Percentiles rank a stretch among this genome's conserved stretches.
phyloP scores from a whole-genome alignment of 495 filamentous ascomycete species.

The Talaromyces ruber region DNA sequence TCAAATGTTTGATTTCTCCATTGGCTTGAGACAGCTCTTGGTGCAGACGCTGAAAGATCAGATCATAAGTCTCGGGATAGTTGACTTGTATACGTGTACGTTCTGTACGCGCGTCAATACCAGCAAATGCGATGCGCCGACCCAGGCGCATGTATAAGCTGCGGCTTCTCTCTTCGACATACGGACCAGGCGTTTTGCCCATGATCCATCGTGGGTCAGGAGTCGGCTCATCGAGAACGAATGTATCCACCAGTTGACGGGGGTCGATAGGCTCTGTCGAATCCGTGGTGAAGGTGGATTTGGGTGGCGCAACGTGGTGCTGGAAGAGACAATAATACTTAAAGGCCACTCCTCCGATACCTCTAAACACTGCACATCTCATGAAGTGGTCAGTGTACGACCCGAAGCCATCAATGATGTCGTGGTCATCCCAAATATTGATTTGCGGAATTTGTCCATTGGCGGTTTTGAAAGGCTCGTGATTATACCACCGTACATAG shows the following conservation, averaged over 20 bases:
- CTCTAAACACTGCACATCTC: constrained; percentile 82
- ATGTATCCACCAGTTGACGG: constrained; percentile 58
- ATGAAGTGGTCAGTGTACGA: constrained; percentile 92
- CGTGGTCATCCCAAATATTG: constrained; percentile 93
- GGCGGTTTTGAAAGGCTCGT: constrained; percentile 71
- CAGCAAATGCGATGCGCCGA: constrained; percentile 72
- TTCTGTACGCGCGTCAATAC: constrained; percentile 86
- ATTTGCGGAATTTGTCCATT: constrained; percentile 86
- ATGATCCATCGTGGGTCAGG: constrained; percentile 74
- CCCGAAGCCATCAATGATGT: constrained; percentile 89
- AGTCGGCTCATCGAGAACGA: constrained; percentile 48
- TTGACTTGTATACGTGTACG: constrained; percentile 89
- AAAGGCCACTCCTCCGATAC: constrained; percentile 77
- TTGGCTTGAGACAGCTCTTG: constrained; percentile 54
- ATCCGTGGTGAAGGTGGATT: constrained; percentile 73
- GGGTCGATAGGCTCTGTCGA: constrained; percentile 50
- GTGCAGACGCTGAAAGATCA: constrained; percentile 63
- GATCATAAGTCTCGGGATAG: constrained; percentile 80
- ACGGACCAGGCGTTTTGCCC: constrained; percentile 64
- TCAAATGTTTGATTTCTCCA: constrained; percentile 66
- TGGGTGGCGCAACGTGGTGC: constrained; percentile 77
- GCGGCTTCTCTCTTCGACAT: constrained; percentile 71
- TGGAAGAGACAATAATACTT: constrained; percentile 95
- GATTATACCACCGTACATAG: constrained; percentile 80
- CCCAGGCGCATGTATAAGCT: constrained; percentile 81